Conservation (phyloP, 169 alveolate genomes). For the Eimeria maxima region DNA sequence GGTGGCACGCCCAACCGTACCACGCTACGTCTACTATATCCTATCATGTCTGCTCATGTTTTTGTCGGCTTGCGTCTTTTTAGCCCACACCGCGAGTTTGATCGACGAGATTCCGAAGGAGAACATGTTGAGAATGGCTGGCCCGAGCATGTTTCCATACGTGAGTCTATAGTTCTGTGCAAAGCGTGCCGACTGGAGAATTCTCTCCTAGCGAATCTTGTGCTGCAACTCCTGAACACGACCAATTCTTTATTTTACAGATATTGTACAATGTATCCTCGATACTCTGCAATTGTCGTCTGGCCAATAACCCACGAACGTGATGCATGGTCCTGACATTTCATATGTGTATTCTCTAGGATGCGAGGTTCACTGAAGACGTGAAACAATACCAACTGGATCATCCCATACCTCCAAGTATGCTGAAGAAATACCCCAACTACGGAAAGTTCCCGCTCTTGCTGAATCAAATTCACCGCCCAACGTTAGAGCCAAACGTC, state of each 20-base stretch:
- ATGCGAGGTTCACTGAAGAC: constrained; percentile 31
- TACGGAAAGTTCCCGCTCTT: constrained; percentile 49
- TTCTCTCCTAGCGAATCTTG: neutral
- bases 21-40: neutral
- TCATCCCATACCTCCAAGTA: constrained; percentile 15
- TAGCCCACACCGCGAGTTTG: constrained; percentile 50
- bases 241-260: neutral
- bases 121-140: constrained; percentile 49
- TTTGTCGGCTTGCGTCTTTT: neutral
- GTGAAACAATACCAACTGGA: constrained; percentile 35
- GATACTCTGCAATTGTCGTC: neutral
- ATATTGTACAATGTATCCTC: neutral
- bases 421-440: constrained; percentile 21
- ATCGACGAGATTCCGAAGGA: constrained; percentile 22
- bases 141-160: constrained; percentile 18
- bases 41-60: neutral
- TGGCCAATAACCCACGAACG: neutral
- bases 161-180: neutral
- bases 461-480: constrained; percentile 29
- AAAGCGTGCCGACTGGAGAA: neutral
- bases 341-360: neutral
- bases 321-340: neutral
- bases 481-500: constrained; percentile 18
- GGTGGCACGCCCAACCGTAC: neutral
- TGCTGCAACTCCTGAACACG: neutral